A percentile compares a stretch with the other conserved stretches of the same genome.
Evolutionary conservation across 768 basidiomycete genomes (phyloP).

Genomic region (Boletus tomentosulus): DNA sequence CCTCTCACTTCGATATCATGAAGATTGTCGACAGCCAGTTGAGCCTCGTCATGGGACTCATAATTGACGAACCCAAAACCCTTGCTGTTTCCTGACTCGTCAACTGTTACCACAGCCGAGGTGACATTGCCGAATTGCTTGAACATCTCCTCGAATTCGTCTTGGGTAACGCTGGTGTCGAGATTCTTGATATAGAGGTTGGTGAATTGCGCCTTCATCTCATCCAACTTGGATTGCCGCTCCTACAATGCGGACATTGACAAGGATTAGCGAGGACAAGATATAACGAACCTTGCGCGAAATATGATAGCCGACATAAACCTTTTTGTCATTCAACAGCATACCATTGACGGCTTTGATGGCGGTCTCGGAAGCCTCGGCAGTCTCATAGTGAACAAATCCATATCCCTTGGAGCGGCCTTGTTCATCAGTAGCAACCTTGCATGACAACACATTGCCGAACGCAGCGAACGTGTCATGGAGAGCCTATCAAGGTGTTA

Average conservation of each 20-base stretch:
- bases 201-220: constrained; percentile 96
- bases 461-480: constrained; percentile 99
- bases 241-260: constrained; percentile 47
- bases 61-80: constrained; percentile 99
- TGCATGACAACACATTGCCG: constrained; percentile 98
- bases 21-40: constrained; percentile 81
- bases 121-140: constrained; percentile 75
- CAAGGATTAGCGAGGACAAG: too few species aligned
- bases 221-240: constrained; percentile 96
- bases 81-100: constrained; percentile 89
- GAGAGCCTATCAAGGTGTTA: constrained; percentile 61
- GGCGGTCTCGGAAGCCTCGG: constrained; percentile 90
- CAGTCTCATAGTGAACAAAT: constrained; percentile 98
- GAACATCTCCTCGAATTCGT: constrained; percentile 86
- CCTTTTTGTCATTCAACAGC: constrained; percentile 99
- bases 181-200: constrained; percentile 99
- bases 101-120: constrained; percentile 78
- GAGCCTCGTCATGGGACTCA: constrained; percentile 88
- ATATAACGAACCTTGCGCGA: constrained; percentile 73
- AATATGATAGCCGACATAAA: constrained; percentile 96
- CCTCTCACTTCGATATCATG: constrained; percentile 83
- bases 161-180: constrained; percentile 75
- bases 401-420: constrained; percentile 97
- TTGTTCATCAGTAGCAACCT: constrained; percentile 95
- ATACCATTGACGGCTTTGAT: constrained; percentile 99